These are phyloP conservation scores for Trichoderma gamsii DNA, from an alignment of 495 filamentous ascomycete species.

Conservation along the genomic window DNA sequence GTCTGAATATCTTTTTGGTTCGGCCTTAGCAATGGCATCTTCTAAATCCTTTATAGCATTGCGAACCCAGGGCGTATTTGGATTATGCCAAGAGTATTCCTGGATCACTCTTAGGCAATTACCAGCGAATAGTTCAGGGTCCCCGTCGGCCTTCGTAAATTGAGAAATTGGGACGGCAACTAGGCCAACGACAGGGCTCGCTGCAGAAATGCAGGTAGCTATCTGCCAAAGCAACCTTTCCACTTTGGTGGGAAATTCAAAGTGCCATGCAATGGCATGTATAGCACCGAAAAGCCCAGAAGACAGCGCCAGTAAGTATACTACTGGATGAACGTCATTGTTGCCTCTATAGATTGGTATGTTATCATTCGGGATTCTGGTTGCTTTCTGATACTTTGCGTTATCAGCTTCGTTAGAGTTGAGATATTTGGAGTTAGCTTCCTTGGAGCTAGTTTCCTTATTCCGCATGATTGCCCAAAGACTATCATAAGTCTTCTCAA, in stretches of 20 bases:
- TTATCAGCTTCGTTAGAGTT: background rate
- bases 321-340: background rate
- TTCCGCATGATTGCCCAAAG: background rate
- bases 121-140: background rate
- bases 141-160: background rate
- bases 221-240: constrained; percentile 33
- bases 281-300: constrained; percentile 28
- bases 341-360: background rate
- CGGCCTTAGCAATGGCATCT: background rate
- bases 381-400: background rate
- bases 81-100: background rate
- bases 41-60: background rate
- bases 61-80: background rate
- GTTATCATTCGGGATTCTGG: background rate
- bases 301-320: background rate
- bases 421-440: background rate
- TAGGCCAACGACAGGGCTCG: background rate
- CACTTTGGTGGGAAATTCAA: constrained; percentile 31
- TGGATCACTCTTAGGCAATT: background rate
- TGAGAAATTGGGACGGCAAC: background rate
- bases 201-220: constrained; percentile 12
- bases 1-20: background rate
- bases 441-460: background rate
- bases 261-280: constrained; percentile 35
- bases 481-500: background rate